These are phyloP conservation scores for Rhizopus sp. DNA, from an alignment of 371 early-diverging fungal genomes.

Conservation along the genomic window DNA sequence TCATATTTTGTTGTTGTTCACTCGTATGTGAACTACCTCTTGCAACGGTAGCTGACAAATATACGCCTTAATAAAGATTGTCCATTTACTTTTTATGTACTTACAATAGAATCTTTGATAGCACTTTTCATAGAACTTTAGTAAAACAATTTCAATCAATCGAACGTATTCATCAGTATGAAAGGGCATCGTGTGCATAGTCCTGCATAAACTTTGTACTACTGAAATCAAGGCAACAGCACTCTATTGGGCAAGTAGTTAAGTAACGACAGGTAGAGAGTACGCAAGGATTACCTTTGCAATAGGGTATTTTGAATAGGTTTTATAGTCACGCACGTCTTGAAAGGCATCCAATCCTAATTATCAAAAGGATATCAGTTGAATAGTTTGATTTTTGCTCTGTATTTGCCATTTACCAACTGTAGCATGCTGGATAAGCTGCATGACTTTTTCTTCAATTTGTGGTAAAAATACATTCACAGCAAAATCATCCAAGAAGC, in stretches of 20 bases:
- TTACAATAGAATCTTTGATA: slow-evolving; percentile 69
- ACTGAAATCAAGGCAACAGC: slow-evolving; percentile 62
- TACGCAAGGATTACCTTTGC: slow-evolving; percentile 39
- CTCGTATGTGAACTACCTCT: slow-evolving; percentile 47
- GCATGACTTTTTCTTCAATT: slow-evolving; percentile 72
- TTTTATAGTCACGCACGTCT: slow-evolving; percentile 53
- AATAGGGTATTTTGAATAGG: slow-evolving; percentile 52
- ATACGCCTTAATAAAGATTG: not conserved
- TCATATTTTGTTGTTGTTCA: slow-evolving; percentile 30
- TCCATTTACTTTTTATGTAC: not conserved
- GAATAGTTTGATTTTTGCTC: not conserved
- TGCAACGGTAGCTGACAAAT: slow-evolving; percentile 51
- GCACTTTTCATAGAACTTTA: slow-evolving; percentile 81
- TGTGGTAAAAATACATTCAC: slow-evolving; percentile 75
- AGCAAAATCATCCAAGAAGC: slow-evolving; percentile 80
- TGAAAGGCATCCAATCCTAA: slow-evolving; percentile 56
- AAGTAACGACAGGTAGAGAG: not conserved
- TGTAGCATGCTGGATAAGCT: slow-evolving; percentile 67
- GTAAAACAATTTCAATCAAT: slow-evolving; percentile 74
- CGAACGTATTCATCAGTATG: slow-evolving; percentile 78
- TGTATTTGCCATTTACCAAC: slow-evolving; percentile 47
- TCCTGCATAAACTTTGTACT: slow-evolving; percentile 69
- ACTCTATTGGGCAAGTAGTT: slow-evolving; percentile 45
- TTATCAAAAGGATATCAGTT: not conserved
- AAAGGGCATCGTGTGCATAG: slow-evolving; percentile 73